phyloP scores from a whole-genome alignment of 805 yeast species.

The Gaillardinia entomophila region DNA sequence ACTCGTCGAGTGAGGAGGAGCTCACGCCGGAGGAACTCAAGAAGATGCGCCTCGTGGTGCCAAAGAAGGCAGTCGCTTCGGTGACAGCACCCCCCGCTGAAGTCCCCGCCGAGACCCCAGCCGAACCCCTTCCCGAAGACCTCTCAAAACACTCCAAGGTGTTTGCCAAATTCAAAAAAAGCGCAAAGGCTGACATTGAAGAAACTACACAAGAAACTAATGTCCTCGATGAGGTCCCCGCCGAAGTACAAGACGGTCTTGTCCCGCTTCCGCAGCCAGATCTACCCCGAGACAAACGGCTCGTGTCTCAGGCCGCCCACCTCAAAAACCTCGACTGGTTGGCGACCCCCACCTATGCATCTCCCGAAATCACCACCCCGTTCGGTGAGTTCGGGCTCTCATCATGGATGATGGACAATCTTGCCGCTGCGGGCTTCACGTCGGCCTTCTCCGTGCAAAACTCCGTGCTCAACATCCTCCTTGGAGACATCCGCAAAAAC shows the following conservation, averaged over 20 bases:
- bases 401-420: conserved; percentile 38
- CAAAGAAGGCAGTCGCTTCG: too few relatives aligned
- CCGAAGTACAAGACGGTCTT: conserved; percentile 27
- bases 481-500: conserved; percentile 38
- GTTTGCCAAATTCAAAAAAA: conserved; percentile 43
- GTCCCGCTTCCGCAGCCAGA: conserved; percentile 85
- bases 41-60: too few relatives aligned
- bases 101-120: too few relatives aligned
- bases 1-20: too few relatives aligned
- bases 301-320: conserved; percentile 21
- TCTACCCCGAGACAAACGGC: conserved; percentile 46
- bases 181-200: conserved; percentile 21
- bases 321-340: conserved; percentile 56
- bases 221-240: conserved; percentile 12
- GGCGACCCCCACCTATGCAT: conserved; percentile 53
- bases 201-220: too few relatives aligned
- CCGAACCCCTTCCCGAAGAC: conserved; percentile 9
- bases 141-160: conserved; percentile 44
- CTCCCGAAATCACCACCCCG: conserved; percentile 40
- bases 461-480: conserved; percentile 51
- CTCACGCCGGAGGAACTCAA: too few relatives aligned
- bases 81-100: too few relatives aligned
- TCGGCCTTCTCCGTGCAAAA: conserved; percentile 76
- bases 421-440: conserved; percentile 39
- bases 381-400: conserved; percentile 47